Evolutionary conservation across 2,329 filamentous ascomycete genomes (phyloP).

Genomic region (Cladosporium colombiae): DNA sequence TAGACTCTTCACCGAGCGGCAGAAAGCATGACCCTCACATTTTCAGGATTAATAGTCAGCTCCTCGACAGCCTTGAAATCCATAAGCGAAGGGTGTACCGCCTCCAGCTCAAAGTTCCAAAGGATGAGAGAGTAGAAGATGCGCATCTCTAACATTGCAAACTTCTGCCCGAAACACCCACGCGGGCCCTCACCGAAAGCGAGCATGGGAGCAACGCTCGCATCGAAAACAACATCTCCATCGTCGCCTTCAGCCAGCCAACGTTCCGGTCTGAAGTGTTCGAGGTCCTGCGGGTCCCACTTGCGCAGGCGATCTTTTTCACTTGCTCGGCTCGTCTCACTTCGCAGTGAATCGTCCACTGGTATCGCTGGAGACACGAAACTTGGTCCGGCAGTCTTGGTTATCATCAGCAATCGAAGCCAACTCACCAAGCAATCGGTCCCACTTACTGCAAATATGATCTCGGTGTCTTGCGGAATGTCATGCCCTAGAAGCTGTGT

Average conservation of each 20-base stretch:
- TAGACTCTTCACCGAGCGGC: background rate
- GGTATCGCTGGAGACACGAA: background rate
- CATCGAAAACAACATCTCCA: background rate
- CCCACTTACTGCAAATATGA: background rate
- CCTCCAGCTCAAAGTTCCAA: constrained; percentile 35
- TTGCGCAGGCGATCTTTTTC: background rate
- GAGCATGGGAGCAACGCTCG: background rate
- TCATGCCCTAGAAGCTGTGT: background rate
- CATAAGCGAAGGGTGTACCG: background rate
- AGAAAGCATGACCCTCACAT: background rate
- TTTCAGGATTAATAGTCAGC: background rate
- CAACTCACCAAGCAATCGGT: background rate
- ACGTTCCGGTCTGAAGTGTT: background rate
- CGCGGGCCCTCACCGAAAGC: background rate
- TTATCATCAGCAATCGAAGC: background rate
- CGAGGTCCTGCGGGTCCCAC: background rate
- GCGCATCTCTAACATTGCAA: constrained; percentile 26
- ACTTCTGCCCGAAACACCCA: background rate
- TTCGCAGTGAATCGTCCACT: background rate
- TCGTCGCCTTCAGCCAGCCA: background rate
- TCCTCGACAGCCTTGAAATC: background rate
- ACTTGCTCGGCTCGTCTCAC: background rate
- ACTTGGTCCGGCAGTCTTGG: background rate
- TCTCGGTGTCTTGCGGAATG: background rate
- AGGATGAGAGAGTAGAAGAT: constrained; percentile 33